Evolutionary conservation across 345 rosid species (phyloP), one percentile per base, ranked within the genome.

Genomic region (Eucalyptus marginata): DNA sequence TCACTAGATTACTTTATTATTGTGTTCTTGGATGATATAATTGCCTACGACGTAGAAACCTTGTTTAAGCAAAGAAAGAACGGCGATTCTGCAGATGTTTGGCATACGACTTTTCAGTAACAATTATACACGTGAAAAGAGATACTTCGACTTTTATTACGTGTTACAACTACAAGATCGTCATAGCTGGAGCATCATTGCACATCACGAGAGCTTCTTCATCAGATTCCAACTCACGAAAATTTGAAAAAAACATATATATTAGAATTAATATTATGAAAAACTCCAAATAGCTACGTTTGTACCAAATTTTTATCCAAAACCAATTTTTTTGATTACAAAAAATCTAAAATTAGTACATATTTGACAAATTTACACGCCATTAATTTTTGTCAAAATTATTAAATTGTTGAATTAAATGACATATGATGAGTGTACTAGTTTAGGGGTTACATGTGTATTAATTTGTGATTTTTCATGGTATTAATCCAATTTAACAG

Each of bases 371-470:
- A 24, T 56, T 56, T 56, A 56, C 3, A 9, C 1, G 0, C 3
- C 1, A 0, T 56, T 56, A 56, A 56, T 56, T 56, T 56, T 1
- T 25, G 0, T 24, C n/a, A 25, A 56, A 56, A 24, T 22, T 56
- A 0, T 24, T 0, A 56, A 56, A 24, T 56, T 24, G 0, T 10
- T 56, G 7, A 56, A 0, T 56, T 56, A 0, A 2, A 9, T 56
- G 62, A 9, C 0, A 4, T 56, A 10, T 24, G 3, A 4, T 0
- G 0, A 8, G 0, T 3, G 10, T 20, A 18, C 0, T 0, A 0
- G 0, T 10, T 56, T 56, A 10, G 4, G 13, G 6, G 29, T 9
- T 3, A 56, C 13, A 24, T 9, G 1, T 56, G 3, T 56, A 56
- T 24, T 22, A 8, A 24, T 56, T 22, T 56, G 1, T 10, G 0